A percentile compares a stretch with the other conserved stretches of the same genome.
Evolutionary conservation across 2,329 filamentous ascomycete species (phyloP).

Genomic region (Xylariomycetidae sp.): DNA sequence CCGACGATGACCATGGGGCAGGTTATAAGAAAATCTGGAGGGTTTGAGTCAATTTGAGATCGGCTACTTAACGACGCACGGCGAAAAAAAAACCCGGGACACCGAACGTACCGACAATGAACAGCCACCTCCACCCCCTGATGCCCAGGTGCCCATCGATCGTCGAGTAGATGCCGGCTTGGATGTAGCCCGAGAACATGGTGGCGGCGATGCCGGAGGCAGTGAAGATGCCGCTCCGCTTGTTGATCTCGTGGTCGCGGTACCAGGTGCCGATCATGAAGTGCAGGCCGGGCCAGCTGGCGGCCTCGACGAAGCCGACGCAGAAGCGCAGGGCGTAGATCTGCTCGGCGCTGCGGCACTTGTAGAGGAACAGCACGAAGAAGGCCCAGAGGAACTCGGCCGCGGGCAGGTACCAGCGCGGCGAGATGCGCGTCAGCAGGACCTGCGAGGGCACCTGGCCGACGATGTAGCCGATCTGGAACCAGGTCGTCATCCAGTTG

Average conservation of each 20-base stretch:
- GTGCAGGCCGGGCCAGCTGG: slow-evolving; percentile 14
- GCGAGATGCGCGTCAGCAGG: slow-evolving; percentile 12
- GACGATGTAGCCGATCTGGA: slow-evolving; percentile 12
- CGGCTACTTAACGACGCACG: slow-evolving; percentile 19
- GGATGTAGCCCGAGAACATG: slow-evolving; percentile 45
- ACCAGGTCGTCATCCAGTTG: slow-evolving; percentile 13
- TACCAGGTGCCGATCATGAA: slow-evolving; percentile 29
- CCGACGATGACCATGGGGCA: slow-evolving; percentile 10
- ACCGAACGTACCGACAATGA: slow-evolving; percentile 46
- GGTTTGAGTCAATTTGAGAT: not conserved
- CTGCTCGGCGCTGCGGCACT: slow-evolving; percentile 18
- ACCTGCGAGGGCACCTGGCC: slow-evolving; percentile 13
- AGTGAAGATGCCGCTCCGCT: slow-evolving; percentile 43
- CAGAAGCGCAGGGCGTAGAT: slow-evolving; percentile 24
- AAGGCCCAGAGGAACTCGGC: slow-evolving; percentile 14
- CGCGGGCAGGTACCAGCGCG: slow-evolving; percentile 14
- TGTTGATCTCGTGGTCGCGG: slow-evolving; percentile 31
- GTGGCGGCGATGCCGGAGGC: slow-evolving; percentile 40
- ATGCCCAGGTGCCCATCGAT: slow-evolving; percentile 40
- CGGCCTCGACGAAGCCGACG: slow-evolving; percentile 19
- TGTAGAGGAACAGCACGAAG: slow-evolving; percentile 14
- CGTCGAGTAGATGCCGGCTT: slow-evolving; percentile 43
- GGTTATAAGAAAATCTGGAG: slow-evolving; percentile 8
- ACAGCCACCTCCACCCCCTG: slow-evolving; percentile 43
- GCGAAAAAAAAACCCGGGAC: slow-evolving; percentile 39